Evolutionary conservation across 441 rosid genomes (phyloP), one percentile per base, ranked within the genome.

Genomic region (Mallotus japonicus): DNA sequence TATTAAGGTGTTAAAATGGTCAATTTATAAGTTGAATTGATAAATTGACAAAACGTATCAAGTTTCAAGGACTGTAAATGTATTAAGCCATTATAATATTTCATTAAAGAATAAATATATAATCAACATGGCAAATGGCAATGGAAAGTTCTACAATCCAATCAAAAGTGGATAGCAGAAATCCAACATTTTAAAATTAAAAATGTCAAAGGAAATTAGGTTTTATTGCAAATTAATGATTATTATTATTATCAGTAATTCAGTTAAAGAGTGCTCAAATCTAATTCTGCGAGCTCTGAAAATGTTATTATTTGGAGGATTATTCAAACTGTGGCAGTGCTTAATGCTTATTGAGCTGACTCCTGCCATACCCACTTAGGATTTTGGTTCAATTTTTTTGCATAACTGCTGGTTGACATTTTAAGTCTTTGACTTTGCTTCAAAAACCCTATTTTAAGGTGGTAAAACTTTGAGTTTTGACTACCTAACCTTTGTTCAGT

Each of bases 141-240:
- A 54, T 13, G 56, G 70, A 65, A n/a, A 24, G 64, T 28, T 64
- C 47, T 12, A 5, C 16, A 22, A 15, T 37, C 40, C 40, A 37
- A 37, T 37, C 6, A 37, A 28, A 37, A 37, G 40, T 37, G 40
- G 40, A 37, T 37, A 37, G 40, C 2, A 6, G 40, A 37, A 4
- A 37, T 37, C 1, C 11, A 9, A 68, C 2, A 22, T n/a, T n/a
- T 32, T 32, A 1, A 42, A 19, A 19, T 10, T 4, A 32, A 42
- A 28, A 75, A 72, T 47, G 84, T 79, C 88, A 83, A 85, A 70
- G 42, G 62, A 64, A 73, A 81, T 79, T 85, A 85, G 88, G 86
- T 76, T 58, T n/a, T 4, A 11, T n/a, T 73, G 85, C 85, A 83
- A 74, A 77, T 22, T 24, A 24, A 24, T 24, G 28, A 24, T 11